A percentile compares a stretch with the other conserved stretches of the same genome.
Conservation (phyloP, 805 yeast species). For the Candida namnaoensis region DNA sequence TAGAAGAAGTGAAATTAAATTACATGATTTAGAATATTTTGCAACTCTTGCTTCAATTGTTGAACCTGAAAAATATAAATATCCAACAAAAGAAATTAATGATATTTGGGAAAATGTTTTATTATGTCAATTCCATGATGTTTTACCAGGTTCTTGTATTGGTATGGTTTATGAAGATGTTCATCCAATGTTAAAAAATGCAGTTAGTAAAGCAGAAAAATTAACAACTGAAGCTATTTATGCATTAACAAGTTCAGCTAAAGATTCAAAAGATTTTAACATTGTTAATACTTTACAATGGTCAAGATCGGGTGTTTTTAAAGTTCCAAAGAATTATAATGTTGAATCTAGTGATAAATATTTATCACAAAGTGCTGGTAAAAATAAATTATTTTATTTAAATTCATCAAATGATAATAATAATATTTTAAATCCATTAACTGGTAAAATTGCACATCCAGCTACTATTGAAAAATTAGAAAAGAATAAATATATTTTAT, state of each 20-base stretch:
- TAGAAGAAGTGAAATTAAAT: constrained; percentile 64
- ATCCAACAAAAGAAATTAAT: constrained; percentile 64
- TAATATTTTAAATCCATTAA: constrained; percentile 6
- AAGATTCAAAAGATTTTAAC: constrained; percentile 1
- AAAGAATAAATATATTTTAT: constrained; percentile 36
- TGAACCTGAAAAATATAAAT: constrained; percentile 42
- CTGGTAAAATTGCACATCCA: constrained; percentile 28
- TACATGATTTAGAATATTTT: constrained; percentile 80
- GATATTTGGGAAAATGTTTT: constrained; percentile 82
- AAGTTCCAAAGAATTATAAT: constrained; percentile 17
- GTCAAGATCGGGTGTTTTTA: constrained; percentile 37
- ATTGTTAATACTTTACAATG: constrained; percentile 56
- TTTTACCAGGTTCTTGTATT: constrained; percentile 94
- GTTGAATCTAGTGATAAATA: no score
- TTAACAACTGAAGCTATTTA: constrained; percentile 44
- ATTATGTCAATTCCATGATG: constrained; percentile 94
- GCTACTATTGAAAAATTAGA: constrained; percentile 36
- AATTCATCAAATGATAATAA: not conserved
- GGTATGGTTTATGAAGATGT: constrained; percentile 93
- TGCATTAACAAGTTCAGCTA: constrained; percentile 25
- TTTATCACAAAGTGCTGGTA: not conserved
- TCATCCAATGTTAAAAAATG: constrained; percentile 60
- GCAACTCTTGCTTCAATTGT: constrained; percentile 65
- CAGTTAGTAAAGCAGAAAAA: constrained; percentile 40
- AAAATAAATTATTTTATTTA: constrained; percentile 13